Conservation (phyloP, 2,329 filamentous ascomycete genomes). For the Colletotrichum chlorophyti region DNA sequence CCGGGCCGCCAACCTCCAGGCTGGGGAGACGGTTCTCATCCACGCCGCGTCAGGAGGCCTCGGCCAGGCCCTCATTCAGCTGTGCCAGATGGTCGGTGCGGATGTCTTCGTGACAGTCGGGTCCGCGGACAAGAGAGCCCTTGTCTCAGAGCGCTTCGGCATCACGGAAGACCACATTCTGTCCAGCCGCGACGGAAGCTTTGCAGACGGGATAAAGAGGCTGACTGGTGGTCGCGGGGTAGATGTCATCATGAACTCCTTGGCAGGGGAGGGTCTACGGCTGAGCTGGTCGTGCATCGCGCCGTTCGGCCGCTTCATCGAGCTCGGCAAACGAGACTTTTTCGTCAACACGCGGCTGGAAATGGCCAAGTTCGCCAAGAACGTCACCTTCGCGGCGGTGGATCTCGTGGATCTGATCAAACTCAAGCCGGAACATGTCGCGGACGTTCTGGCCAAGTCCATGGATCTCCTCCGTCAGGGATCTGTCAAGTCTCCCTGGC, state of each 20-base stretch:
- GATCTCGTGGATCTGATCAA: conserved; percentile 38
- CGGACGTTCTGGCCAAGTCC: not conserved
- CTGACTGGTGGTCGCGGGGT: conserved; percentile 39
- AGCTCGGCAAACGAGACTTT: conserved; percentile 49
- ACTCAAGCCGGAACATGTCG: not conserved
- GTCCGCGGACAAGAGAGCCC: conserved; percentile 35
- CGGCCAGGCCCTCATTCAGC: conserved; percentile 42
- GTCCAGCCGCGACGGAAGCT: conserved; percentile 34
- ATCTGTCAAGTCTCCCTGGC: conserved; percentile 16
- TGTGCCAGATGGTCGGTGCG: conserved; percentile 38
- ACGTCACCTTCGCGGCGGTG: conserved; percentile 52
- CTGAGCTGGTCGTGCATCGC: conserved; percentile 51
- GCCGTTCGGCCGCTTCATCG: conserved; percentile 51
- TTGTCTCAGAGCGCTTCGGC: conserved; percentile 34
- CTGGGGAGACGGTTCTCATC: conserved; percentile 41
- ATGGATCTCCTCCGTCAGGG: not conserved
- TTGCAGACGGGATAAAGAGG: conserved; percentile 36
- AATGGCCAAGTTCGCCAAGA: conserved; percentile 51
- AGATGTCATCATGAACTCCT: conserved; percentile 46
- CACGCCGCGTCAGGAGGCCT: conserved; percentile 43
- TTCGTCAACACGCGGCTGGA: conserved; percentile 49
- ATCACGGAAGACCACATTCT: conserved; percentile 35
- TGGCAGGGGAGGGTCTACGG: conserved; percentile 47
- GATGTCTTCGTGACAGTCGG: conserved; percentile 39
- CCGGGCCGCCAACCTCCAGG: conserved; percentile 33